Evolutionary conservation across 306 rosid genomes (phyloP).

Genomic region (Quercus berberidifolia): DNA sequence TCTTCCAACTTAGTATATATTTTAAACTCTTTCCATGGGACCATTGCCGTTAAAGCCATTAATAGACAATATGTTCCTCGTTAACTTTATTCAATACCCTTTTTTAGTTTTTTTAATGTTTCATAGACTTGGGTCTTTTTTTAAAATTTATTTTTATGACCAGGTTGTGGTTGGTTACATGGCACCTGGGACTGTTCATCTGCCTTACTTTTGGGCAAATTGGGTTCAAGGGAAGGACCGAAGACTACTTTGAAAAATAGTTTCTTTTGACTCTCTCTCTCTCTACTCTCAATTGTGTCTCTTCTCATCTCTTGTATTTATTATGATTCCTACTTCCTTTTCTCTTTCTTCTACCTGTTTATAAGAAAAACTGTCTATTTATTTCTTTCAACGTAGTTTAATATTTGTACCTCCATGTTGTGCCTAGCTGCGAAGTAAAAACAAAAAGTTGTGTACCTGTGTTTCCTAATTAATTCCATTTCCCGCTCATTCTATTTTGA

Average conservation of each 20-base stretch:
- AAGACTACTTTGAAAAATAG: constrained; percentile 54
- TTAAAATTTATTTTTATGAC: neutral
- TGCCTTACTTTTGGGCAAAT: constrained; percentile 89
- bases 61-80: too few species aligned
- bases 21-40: too few species aligned
- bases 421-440: neutral
- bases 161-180: constrained; percentile 85
- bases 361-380: neutral
- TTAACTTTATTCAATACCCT: neutral
- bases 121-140: neutral
- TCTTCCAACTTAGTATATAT: too few species aligned
- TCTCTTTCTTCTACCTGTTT: neutral
- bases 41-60: too few species aligned
- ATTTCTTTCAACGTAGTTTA: neutral
- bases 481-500: neutral
- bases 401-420: neutral
- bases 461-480: neutral
- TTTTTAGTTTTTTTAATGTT: rapidly evolving
- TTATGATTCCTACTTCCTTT: neutral
- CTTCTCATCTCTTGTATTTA: too few species aligned
- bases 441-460: neutral
- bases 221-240: constrained; percentile 96
- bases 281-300: neutral
- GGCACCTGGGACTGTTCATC: constrained; percentile 86
- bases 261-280: neutral